These are phyloP conservation scores for Echinochloa phyllopogon DNA, from an alignment of 176 grass and related monocot genomes.

Conservation along the genomic window DNA sequence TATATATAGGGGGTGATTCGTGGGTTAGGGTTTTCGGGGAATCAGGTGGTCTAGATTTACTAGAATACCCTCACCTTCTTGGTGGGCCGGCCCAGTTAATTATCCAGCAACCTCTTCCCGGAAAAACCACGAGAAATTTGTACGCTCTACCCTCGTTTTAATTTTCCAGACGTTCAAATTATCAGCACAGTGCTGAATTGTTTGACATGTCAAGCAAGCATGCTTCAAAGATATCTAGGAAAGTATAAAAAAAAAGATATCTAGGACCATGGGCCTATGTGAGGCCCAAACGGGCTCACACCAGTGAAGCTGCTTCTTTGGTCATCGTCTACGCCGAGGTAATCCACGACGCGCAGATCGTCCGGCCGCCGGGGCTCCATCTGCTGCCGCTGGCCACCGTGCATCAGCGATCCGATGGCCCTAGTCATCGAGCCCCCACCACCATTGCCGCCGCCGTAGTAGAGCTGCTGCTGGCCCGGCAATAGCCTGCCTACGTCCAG, in stretches of 20 bases:
- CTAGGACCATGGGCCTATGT: conserved; percentile 40
- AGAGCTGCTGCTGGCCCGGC: conserved; percentile 30
- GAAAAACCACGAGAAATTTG: neutral
- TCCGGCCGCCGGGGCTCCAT: conserved; percentile 2
- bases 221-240: neutral
- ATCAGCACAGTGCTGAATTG: neutral
- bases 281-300: conserved; percentile 14
- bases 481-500: conserved; percentile 30
- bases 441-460: neutral
- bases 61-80: neutral
- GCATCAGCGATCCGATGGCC: conserved; percentile 18
- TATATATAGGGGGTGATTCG: conserved; percentile 22
- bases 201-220: neutral
- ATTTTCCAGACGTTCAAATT: neutral
- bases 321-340: conserved; percentile 56
- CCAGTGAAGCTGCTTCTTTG: conserved; percentile 11
- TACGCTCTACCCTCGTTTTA: too few species aligned
- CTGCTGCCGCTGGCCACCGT: neutral
- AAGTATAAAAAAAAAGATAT: too few species aligned
- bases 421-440: neutral
- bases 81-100: neutral
- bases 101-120: neutral
- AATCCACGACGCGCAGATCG: conserved; percentile 56
- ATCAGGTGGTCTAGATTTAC: neutral
- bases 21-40: conserved; percentile 35